phyloP scores from a whole-genome alignment of 2,329 filamentous ascomycete genomes.

The Didymosphaeria variabile region DNA sequence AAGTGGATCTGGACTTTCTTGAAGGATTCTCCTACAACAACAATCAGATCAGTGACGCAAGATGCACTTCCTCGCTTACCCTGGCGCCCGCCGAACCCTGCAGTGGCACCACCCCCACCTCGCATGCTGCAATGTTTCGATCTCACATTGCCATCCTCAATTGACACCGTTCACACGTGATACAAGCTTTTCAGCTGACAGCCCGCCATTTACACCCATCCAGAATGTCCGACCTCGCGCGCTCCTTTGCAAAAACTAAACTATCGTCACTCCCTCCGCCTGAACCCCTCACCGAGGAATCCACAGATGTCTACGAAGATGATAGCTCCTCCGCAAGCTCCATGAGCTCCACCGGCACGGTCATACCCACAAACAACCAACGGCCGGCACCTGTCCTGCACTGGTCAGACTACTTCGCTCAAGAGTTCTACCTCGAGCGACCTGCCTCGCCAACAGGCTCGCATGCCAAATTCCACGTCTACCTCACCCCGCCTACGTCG shows the following conservation, averaged over 20 bases:
- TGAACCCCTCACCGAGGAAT: constrained; percentile 59
- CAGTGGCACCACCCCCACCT: constrained; percentile 6
- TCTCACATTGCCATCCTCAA: constrained; percentile 8
- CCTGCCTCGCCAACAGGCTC: constrained; percentile 44
- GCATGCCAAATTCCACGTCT: constrained; percentile 78
- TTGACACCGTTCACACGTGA: background rate
- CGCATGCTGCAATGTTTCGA: constrained; percentile 1
- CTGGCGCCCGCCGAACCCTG: background rate
- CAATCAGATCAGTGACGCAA: constrained; percentile 9
- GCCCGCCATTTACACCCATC: background rate
- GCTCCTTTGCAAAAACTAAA: constrained; percentile 79
- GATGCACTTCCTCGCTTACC: constrained; percentile 13
- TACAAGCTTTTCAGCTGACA: background rate
- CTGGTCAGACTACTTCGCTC: constrained; percentile 92
- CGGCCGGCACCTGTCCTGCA: constrained; percentile 69
- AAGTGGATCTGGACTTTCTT: background rate
- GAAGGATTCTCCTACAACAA: background rate
- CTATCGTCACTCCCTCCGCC: constrained; percentile 68
- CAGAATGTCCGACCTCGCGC: constrained; percentile 81
- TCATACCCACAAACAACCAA: constrained; percentile 79
- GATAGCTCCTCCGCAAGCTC: constrained; percentile 71
- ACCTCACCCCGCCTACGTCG: constrained; percentile 78
- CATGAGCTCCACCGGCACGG: constrained; percentile 91
- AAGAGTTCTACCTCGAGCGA: constrained; percentile 78
- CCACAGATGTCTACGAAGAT: constrained; percentile 59